Conservation (phyloP, 1,139 yeast genomes). For the Suhomyces wounanorum region DNA sequence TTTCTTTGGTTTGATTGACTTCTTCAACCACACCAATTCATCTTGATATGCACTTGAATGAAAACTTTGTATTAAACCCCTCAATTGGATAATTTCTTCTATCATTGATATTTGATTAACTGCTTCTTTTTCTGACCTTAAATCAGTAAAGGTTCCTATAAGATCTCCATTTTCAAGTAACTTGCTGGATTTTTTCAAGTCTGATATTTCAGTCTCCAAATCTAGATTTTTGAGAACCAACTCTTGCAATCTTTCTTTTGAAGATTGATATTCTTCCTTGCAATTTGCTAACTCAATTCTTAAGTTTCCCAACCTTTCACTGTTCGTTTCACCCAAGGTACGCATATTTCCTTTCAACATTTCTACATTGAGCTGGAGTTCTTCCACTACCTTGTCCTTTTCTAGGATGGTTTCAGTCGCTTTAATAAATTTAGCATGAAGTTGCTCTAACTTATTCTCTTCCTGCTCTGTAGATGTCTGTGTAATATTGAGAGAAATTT, state of each 20-base stretch:
- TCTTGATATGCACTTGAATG: slow-evolving; percentile 6
- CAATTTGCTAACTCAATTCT: slow-evolving; percentile 25
- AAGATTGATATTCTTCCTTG: slow-evolving; percentile 22
- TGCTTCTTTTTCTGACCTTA: slow-evolving; percentile 37
- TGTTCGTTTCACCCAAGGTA: slow-evolving; percentile 33
- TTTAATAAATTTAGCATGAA: slow-evolving; percentile 9
- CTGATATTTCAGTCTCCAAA: slow-evolving; percentile 23
- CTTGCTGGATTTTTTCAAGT: slow-evolving; percentile 20
- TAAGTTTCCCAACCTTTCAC: slow-evolving; percentile 27
- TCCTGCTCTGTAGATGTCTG: background rate
- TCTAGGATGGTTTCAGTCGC: slow-evolving; percentile 16
- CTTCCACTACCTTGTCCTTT: slow-evolving; percentile 39
- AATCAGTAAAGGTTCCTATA: slow-evolving; percentile 22
- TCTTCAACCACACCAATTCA: slow-evolving; percentile 24
- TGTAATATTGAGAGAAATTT: background rate
- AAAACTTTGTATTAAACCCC: slow-evolving; percentile 24
- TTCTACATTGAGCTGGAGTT: slow-evolving; percentile 42
- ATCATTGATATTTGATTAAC: slow-evolving; percentile 33
- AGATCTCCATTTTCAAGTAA: slow-evolving; percentile 19
- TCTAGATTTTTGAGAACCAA: slow-evolving; percentile 21
- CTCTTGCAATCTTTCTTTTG: slow-evolving; percentile 16
- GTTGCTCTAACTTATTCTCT: background rate
- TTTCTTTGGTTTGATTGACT: slow-evolving; percentile 10
- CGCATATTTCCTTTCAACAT: slow-evolving; percentile 45
- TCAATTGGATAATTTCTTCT: slow-evolving; percentile 39